These are phyloP conservation scores for Quercus agrifolia DNA, from an alignment of 306 rosid species.

Conservation along the genomic window DNA sequence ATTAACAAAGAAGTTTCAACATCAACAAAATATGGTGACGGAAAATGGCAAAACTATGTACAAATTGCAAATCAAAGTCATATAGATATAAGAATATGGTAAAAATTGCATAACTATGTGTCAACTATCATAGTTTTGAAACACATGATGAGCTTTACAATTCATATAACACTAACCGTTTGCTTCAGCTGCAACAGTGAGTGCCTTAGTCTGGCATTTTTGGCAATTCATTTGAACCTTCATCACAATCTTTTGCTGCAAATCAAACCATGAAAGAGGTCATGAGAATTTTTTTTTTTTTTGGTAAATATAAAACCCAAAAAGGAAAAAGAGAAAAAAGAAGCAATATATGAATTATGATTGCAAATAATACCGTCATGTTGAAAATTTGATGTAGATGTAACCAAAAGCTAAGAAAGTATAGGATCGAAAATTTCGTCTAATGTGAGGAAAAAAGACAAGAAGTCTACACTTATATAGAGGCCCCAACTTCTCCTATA, in stretches of 20 bases:
- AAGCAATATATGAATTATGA: background rate
- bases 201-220: background rate
- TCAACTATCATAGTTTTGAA: background rate
- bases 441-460: no score
- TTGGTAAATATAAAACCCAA: background rate
- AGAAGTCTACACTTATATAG: no score
- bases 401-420: background rate
- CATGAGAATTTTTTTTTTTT: background rate
- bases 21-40: no score
- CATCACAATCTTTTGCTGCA: conserved; percentile 11
- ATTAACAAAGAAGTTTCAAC: no score
- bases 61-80: background rate
- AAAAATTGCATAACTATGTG: no score
- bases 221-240: background rate
- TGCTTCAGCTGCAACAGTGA: background rate
- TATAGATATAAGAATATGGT: background rate
- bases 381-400: background rate
- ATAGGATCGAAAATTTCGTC: background rate
- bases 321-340: background rate
- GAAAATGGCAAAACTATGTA: no score
- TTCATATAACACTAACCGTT: background rate
- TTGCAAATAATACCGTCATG: background rate
- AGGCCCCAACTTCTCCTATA: no score
- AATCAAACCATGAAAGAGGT: background rate
- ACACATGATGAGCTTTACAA: background rate